Evolutionary conservation across 371 early-diverging fungal species (phyloP), one percentile per base, ranked within the genome.

Genomic region (Mucor circinelloides): DNA sequence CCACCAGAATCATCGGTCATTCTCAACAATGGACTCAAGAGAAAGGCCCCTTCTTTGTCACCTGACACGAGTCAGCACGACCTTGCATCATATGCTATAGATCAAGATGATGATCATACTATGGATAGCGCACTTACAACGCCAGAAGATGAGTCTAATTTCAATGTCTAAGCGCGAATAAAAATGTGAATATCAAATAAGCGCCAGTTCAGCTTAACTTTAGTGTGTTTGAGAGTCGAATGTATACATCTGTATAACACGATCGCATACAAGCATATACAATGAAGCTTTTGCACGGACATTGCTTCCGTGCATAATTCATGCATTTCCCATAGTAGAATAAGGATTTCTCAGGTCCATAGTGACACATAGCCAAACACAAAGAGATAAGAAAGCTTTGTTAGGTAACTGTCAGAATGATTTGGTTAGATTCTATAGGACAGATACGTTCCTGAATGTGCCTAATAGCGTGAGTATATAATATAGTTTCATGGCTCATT

Each of bases 1-100:
- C 54, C 66, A 19, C 38, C 28, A 6, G 42, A 38, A 58, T 59
- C 66, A 30, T 54, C 60, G 8, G n/a, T 58, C 6, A 17, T 44
- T 1, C 42, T 44, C n/a, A 15, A 44, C 7, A 54, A 27, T 5
- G 52, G 38, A 27, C 38, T 63, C 21, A 64, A 61, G 12, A 63
- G 55, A 38, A 52, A 40, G 15, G 30, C 21, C 36, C 61, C 61
- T 21, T 25, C 31, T 0, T 48, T 61, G 31, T 46, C 61, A 46
- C 61, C 44, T 48, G 61, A 61, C 23, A 30, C 44, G 30, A 61
- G 61, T 48, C 23, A n/a, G 19, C 19, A 21, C 7, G 21, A 61
- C 19, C 25, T 61, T 46, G 58, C 58, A 19, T 58, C 58, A 36
- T 31, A 6, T 55, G 55, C 55, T 31, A 17, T 30, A 7, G 30